Base-by-base conservation (phyloP, 441 rosid species). In the Syzygium syzygioides region DNA sequence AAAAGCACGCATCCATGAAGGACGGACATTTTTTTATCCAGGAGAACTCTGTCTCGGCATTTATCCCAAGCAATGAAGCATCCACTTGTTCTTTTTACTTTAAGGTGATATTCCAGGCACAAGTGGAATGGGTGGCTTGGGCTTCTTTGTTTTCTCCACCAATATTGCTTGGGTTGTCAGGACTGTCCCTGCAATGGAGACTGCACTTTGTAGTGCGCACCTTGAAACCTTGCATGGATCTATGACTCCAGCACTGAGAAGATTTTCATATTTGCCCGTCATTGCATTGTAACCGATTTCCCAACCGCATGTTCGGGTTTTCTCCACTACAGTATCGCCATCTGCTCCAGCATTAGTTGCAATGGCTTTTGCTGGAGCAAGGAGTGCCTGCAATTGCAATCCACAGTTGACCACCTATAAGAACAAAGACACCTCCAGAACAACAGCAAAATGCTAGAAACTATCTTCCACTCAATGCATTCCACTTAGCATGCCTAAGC, bases 181-280 rank as follows among this genome's bases (percentile, higher is more conserved):
- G 88, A 96, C 93, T 66, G 94, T 83, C 26, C 96, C 98, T 15
- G 98, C 97, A 90, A 97, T 90, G 85, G 99, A 97, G 88, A 93
- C 97, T 23, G 99, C 98, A 87, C 92, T 96, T 86, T 95, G 95
- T 79, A 97, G 95, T 3, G 99, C 99, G 55, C 96, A 95, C 90
- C 97, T 94, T 52, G 96, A 91, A 90, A 97, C 98, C 90, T 93
- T 92, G 87, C 98, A 95, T 85, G 98, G 98, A 91, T 96, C 97
- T 28, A 91, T 91, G 2, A 96, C 93, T 90, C 98, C 98, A 3
- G 92, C 94, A 52, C 85, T 76, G 30, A 96, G 86, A 88, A 97
- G 99, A 94, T 97, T 97, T 91, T 93, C 98, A 45, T 92, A 96
- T 80, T 86, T 92, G 66, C 94, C 95, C 7, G 94, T 93, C 98